A percentile compares a stretch with the other conserved stretches of the same genome.
These are phyloP conservation scores for Prillingera fragicola DNA, from an alignment of 1,284 basidiomycete species.

Conservation along the genomic window DNA sequence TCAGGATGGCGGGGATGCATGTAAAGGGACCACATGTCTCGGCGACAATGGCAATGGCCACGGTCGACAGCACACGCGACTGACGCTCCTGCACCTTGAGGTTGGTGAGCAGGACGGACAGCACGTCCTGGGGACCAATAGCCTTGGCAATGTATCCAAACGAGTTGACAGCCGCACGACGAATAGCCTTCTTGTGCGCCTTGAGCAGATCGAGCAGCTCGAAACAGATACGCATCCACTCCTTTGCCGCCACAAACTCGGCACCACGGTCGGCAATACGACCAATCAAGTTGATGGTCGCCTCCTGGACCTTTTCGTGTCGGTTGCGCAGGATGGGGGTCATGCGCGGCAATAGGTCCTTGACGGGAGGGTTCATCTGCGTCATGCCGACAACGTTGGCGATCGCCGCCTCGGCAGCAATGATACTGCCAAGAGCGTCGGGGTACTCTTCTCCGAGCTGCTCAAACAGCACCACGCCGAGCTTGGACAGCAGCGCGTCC, in stretches of 20 bases:
- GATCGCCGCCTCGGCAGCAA: conserved; percentile 95
- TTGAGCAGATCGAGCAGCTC: conserved; percentile 95
- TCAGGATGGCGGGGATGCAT: conserved; percentile 96
- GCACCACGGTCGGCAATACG: conserved; percentile 97
- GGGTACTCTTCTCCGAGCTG: conserved; percentile 99
- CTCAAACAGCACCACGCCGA: conserved; percentile 95
- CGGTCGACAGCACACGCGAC: conserved; percentile 96
- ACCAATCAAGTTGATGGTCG: conserved; percentile 98
- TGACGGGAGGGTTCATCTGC: conserved; percentile 99
- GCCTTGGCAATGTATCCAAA: conserved; percentile 99
- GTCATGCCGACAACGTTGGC: conserved; percentile 99
- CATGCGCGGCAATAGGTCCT: conserved; percentile 97
- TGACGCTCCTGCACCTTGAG: conserved; percentile 97
- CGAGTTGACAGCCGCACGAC: conserved; percentile 97
- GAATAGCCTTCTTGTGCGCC: conserved; percentile 98
- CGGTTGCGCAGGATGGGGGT: conserved; percentile 97
- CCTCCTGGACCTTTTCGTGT: conserved; percentile 99
- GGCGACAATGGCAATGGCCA: conserved; percentile 92
- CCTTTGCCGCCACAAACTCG: conserved; percentile 94
- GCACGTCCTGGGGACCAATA: conserved; percentile 96
- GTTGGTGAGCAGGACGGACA: conserved; percentile 94
- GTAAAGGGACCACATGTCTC: conserved; percentile 99
- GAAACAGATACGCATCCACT: conserved; percentile 99
- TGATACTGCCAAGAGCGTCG: conserved; percentile 96
- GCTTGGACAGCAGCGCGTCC: conserved; percentile 89